phyloP scores from a whole-genome alignment of 1,284 basidiomycete species.

The Moniliophthora roreri region DNA sequence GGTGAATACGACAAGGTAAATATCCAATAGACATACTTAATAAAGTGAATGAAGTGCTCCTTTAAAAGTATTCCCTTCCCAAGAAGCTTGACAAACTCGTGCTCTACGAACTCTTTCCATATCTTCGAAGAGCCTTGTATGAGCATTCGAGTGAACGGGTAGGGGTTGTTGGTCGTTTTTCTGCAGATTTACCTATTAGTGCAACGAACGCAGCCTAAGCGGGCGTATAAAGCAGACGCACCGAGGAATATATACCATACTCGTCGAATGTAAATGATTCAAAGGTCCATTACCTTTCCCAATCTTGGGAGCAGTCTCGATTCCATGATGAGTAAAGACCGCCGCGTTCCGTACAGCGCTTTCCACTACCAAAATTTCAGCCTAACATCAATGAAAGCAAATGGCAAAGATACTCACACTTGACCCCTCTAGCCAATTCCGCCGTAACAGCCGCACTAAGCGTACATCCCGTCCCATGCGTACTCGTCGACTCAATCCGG shows the following conservation, averaged over 20 bases:
- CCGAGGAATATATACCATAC: constrained; percentile 54
- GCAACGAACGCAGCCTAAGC: too few species aligned
- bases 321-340: constrained; percentile 76
- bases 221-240: constrained; percentile 39
- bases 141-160: constrained; percentile 69
- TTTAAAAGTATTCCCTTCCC: constrained; percentile 69
- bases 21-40: constrained; percentile 53
- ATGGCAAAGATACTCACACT: constrained; percentile 38
- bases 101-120: constrained; percentile 82
- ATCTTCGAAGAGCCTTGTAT: constrained; percentile 55
- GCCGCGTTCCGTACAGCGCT: constrained; percentile 65
- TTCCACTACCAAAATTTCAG: constrained; percentile 36
- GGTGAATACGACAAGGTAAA: background rate
- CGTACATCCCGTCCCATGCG: constrained; percentile 95
- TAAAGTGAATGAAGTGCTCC: constrained; percentile 80
- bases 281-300: constrained; percentile 86
- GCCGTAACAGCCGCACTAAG: constrained; percentile 83
- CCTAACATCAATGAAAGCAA: background rate
- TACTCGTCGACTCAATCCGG: constrained; percentile 68
- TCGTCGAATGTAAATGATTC: constrained; percentile 79
- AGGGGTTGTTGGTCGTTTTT: constrained; percentile 59
- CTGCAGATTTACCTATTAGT: constrained; percentile 36
- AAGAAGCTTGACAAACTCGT: constrained; percentile 79
- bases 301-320: constrained; percentile 68
- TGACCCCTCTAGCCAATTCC: constrained; percentile 54